These are phyloP conservation scores for Suhomyces prunicola DNA, from an alignment of 805 yeast species.

Conservation along the genomic window DNA sequence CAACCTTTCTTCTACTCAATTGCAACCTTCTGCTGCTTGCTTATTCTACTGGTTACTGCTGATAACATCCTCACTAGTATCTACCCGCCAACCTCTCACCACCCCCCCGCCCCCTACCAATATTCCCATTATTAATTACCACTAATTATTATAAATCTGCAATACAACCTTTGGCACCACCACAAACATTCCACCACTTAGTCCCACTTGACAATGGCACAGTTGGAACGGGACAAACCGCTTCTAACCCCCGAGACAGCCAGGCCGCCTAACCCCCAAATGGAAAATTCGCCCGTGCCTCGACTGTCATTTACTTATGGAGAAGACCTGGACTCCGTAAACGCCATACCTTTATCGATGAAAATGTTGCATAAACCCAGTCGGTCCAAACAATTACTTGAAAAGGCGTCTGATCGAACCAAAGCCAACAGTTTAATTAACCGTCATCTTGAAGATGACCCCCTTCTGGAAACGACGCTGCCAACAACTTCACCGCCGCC, in stretches of 20 bases:
- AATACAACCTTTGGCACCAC: not conserved
- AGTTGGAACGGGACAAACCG: not conserved
- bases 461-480: not conserved
- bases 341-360: conserved; percentile 25
- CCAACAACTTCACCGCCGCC: not conserved
- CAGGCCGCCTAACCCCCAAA: not conserved
- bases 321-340: conserved; percentile 7
- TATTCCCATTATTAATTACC: not conserved
- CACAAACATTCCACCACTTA: not conserved
- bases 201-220: not conserved
- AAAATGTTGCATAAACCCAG: conserved; percentile 40
- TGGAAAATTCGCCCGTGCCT: not conserved
- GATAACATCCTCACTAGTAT: not conserved
- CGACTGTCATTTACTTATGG: conserved; percentile 6
- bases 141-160: not conserved
- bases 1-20: not conserved
- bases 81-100: not conserved
- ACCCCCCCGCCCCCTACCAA: not conserved
- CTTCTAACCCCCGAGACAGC: not conserved
- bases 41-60: not conserved
- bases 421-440: conserved; percentile 25
- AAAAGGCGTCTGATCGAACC: conserved; percentile 31
- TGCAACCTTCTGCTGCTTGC: not conserved
- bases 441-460: conserved; percentile 9
- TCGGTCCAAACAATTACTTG: conserved; percentile 29